Conservation (phyloP, 768 basidiomycete genomes). For the Tephrocybe sp. region DNA sequence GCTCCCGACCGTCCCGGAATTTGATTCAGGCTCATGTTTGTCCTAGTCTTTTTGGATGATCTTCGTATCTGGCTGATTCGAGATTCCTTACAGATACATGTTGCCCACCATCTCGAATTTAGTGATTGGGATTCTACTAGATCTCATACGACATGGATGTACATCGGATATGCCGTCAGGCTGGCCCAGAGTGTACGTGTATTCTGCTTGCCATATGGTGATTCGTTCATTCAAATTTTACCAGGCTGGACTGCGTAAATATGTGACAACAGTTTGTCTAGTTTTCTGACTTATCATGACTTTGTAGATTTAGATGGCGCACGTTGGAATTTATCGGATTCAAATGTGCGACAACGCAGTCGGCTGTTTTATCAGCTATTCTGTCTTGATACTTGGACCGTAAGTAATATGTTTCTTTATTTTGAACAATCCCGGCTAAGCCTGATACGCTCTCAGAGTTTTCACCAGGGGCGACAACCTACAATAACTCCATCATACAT, state of each 20-base stretch:
- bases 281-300: background rate
- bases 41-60: background rate
- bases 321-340: conserved; percentile 55
- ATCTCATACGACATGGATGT: conserved; percentile 50
- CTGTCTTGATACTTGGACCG: conserved; percentile 57
- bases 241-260: conserved; percentile 50
- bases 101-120: conserved; percentile 52
- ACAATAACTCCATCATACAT: conserved; percentile 48
- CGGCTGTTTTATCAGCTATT: conserved; percentile 72
- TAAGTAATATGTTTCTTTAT: conserved; percentile 22
- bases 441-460: conserved; percentile 40
- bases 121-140: conserved; percentile 47
- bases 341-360: conserved; percentile 43
- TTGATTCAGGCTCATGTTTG: conserved; percentile 57
- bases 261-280: background rate
- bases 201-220: background rate
- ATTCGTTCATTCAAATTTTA: background rate
- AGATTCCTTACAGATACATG: conserved; percentile 28
- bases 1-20: conserved; percentile 50
- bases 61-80: background rate
- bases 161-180: conserved; percentile 57
- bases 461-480: conserved; percentile 59
- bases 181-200: conserved; percentile 56
- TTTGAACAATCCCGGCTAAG: background rate
- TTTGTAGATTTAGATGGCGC: conserved; percentile 53